Percentiles rank a stretch among this genome's conserved stretches.
These are phyloP conservation scores for Trametes versicolor DNA, from an alignment of 1,284 basidiomycete genomes.

Conservation along the genomic window DNA sequence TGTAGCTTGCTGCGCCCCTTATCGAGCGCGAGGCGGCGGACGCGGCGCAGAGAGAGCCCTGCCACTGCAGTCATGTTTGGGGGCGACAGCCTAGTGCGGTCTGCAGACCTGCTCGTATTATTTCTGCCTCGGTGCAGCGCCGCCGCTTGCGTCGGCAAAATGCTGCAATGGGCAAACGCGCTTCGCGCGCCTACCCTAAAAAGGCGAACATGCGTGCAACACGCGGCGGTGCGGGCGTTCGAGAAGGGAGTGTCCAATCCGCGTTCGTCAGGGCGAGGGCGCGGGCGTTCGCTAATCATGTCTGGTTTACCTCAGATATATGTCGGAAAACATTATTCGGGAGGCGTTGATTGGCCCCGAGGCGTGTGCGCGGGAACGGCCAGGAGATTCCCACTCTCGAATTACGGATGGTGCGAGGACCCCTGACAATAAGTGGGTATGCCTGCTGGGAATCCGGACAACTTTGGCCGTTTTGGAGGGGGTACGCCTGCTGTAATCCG, in stretches of 20 bases:
- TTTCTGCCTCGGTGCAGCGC: slow-evolving; percentile 25
- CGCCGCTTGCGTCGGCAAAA: slow-evolving; percentile 35
- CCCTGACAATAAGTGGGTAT: too few species aligned
- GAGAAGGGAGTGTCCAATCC: slow-evolving; percentile 27
- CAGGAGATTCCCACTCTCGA: slow-evolving; percentile 21
- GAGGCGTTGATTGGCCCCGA: slow-evolving; percentile 18
- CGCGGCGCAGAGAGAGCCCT: slow-evolving; percentile 8
- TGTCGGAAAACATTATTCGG: slow-evolving; percentile 20
- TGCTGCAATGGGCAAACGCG: slow-evolving; percentile 33
- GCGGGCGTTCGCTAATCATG: slow-evolving; percentile 30
- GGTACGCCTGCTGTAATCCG: neutral
- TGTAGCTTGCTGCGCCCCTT: slow-evolving; percentile 32
- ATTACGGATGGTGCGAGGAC: slow-evolving; percentile 5
- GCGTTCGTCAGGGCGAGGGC: slow-evolving; percentile 24
- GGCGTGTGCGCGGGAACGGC: slow-evolving; percentile 19
- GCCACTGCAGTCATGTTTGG: slow-evolving; percentile 2
- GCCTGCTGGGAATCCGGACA: too few species aligned
- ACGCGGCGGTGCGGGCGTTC: slow-evolving; percentile 35
- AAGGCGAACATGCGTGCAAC: slow-evolving; percentile 35
- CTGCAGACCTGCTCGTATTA: slow-evolving; percentile 22
- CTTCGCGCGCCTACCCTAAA: slow-evolving; percentile 39
- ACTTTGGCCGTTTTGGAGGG: too few species aligned
- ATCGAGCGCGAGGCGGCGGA: slow-evolving; percentile 21
- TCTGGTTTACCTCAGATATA: slow-evolving; percentile 36
- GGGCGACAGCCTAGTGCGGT: slow-evolving; percentile 21